These are phyloP conservation scores for Arachis monticola DNA, from an alignment of 331 rosid species.

Conservation along the genomic window DNA sequence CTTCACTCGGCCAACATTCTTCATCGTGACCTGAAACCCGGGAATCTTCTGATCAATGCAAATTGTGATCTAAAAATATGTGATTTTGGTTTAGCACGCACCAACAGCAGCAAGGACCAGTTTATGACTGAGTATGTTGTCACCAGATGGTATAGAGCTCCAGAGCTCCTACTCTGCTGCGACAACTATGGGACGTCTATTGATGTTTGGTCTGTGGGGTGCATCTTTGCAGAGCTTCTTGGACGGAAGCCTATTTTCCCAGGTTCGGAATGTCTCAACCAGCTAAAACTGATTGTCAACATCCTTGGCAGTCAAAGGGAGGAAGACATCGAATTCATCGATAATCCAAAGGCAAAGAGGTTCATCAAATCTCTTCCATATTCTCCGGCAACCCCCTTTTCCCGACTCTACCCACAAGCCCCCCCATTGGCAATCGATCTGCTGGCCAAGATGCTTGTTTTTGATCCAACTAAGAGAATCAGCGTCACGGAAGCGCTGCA, in stretches of 20 bases:
- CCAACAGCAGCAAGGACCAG: constrained; percentile 70
- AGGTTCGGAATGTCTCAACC: constrained; percentile 81
- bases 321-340: constrained; percentile 77
- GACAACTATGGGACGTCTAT: constrained; percentile 80
- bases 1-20: constrained; percentile 92
- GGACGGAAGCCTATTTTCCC: constrained; percentile 81
- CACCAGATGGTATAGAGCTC: constrained; percentile 90
- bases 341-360: constrained; percentile 76
- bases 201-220: constrained; percentile 90
- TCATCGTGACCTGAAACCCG: constrained; percentile 89
- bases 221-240: constrained; percentile 86
- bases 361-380: constrained; percentile 61
- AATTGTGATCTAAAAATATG: constrained; percentile 88
- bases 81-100: constrained; percentile 86
- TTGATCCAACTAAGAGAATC: constrained; percentile 80
- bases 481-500: constrained; percentile 74
- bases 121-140: constrained; percentile 93
- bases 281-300: constrained; percentile 71
- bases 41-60: constrained; percentile 80
- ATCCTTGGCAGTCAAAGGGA: constrained; percentile 86
- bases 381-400: constrained; percentile 61
- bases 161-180: constrained; percentile 87
- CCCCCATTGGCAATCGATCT: constrained; percentile 82
- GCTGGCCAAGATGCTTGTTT: constrained; percentile 79
- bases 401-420: constrained; percentile 64